Conservation (phyloP, 176 grass and related monocot species). For the Ampelocalamus luodianensis region DNA sequence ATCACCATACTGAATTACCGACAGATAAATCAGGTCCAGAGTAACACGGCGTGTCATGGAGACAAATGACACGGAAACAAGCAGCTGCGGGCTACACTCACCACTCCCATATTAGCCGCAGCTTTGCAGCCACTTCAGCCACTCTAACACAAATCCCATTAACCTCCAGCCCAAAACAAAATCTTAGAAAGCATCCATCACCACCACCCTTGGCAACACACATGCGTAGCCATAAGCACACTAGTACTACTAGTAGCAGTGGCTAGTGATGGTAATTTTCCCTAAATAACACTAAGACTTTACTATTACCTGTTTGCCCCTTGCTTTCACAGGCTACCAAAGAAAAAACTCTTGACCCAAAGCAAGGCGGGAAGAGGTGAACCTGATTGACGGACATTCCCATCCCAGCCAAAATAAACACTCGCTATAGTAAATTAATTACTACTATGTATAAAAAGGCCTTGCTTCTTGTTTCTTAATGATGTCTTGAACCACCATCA, state of each 20-base stretch:
- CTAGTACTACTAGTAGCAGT: background rate
- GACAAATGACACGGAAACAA: slow-evolving; percentile 47
- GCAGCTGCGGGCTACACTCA: slow-evolving; percentile 70
- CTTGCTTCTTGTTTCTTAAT: background rate
- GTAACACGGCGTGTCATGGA: slow-evolving; percentile 29
- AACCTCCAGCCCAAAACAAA: background rate
- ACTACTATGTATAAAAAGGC: slow-evolving; percentile 29
- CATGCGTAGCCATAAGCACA: background rate
- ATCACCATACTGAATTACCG: slow-evolving; percentile 5
- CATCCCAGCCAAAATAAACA: background rate
- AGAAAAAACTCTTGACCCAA: background rate
- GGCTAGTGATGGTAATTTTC: slow-evolving; percentile 6
- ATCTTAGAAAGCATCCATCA: slow-evolving; percentile 21
- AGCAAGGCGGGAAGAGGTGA: background rate
- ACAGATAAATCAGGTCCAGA: slow-evolving; percentile 26
- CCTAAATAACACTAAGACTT: slow-evolving; percentile 14
- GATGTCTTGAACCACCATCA: background rate
- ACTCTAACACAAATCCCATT: slow-evolving; percentile 1
- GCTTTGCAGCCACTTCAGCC: slow-evolving; percentile 74
- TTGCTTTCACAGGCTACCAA: slow-evolving; percentile 20
- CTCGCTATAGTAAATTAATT: slow-evolving; percentile 8
- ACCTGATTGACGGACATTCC: background rate
- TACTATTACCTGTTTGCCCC: slow-evolving; percentile 9
- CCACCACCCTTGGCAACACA: slow-evolving; percentile 12
- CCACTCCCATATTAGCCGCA: slow-evolving; percentile 22